Evolutionary conservation across 495 filamentous ascomycete genomes (phyloP).

Genomic region (Thozetella sp.): DNA sequence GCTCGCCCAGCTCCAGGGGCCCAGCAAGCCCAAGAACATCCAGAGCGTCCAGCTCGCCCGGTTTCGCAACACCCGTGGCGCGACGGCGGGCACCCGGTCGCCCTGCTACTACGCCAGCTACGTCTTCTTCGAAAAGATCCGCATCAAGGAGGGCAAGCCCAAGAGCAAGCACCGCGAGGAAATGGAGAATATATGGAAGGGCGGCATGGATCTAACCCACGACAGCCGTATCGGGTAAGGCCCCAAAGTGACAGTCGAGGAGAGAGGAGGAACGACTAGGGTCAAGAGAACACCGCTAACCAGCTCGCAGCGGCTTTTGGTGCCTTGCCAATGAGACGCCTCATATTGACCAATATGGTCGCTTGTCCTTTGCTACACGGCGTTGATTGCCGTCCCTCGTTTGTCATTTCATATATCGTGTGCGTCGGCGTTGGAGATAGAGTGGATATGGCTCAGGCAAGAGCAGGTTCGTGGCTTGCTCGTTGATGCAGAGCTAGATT

Average conservation of each 20-base stretch:
- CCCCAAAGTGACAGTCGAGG: too few species aligned
- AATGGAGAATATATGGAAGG: conserved; percentile 51
- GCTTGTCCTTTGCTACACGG: neutral
- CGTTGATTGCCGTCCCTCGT: neutral
- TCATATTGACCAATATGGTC: neutral
- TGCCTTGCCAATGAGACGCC: conserved; percentile 1
- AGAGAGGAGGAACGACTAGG: too few species aligned
- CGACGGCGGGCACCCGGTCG: conserved; percentile 37
- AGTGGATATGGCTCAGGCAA: neutral
- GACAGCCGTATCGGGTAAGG: neutral
- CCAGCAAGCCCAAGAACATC: conserved; percentile 19
- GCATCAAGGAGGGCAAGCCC: conserved; percentile 53
- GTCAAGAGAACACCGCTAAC: neutral
- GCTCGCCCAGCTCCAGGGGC: conserved; percentile 23
- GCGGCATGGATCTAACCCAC: neutral
- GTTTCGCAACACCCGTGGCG: conserved; percentile 52
- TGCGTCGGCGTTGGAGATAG: neutral
- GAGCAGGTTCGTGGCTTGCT: neutral
- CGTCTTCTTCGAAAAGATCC: conserved; percentile 62
- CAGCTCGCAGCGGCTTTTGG: neutral
- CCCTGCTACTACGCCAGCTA: conserved; percentile 53
- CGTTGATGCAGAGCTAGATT: neutral
- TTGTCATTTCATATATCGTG: neutral
- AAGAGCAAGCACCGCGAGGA: conserved; percentile 52
- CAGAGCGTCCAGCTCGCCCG: conserved; percentile 33